Evolutionary conservation across 345 rosid species (phyloP), one percentile per base, ranked within the genome.

Genomic region (Rubroshorea leprosula): DNA sequence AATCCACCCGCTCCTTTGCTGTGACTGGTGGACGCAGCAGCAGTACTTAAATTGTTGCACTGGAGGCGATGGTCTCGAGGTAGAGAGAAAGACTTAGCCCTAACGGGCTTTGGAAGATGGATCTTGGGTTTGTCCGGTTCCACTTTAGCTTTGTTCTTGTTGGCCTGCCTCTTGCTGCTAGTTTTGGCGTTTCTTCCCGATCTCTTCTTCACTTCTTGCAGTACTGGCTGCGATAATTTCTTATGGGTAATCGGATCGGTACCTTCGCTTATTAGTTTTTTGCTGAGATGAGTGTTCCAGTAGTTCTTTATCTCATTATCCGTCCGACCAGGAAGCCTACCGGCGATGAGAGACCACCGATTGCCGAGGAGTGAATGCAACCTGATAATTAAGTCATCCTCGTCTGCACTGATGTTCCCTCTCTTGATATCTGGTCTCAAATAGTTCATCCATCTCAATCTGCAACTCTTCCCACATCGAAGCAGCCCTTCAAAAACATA

Each of bases 241-340:
- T 43, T 61, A 64, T 70, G 80, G 67, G 83, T 72, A 1, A 47
- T 51, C 0, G 74, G 77, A 57, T 70, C 65, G 15, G 64, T 67
- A 11, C 66, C 72, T 54, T 74, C 75, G 62, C 55, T 69, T 38
- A 53, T 24, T 43, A 74, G 73, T 46, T 45, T 64, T 59, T 78
- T 83, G 69, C 80, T 59, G 3, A 83, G 78, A 50, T 80, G 76
- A 47, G 83, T 78, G 39, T 78, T 83, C 85, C 83, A 83, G 27
- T 83, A 66, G 50, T 83, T 83, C 63, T 83, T 83, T 50, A 83
- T 80, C 85, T 83, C 89, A 64, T 83, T 83, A 76, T 83, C 89
- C 23, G 89, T 83, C 69, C 89, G 80, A 44, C 85, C 83, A 0
- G 89, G 89, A 60, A 83, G 76, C 25, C 83, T 58, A 6, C 79